Conservation (phyloP, 345 rosid genomes). For the Heritiera littoralis region DNA sequence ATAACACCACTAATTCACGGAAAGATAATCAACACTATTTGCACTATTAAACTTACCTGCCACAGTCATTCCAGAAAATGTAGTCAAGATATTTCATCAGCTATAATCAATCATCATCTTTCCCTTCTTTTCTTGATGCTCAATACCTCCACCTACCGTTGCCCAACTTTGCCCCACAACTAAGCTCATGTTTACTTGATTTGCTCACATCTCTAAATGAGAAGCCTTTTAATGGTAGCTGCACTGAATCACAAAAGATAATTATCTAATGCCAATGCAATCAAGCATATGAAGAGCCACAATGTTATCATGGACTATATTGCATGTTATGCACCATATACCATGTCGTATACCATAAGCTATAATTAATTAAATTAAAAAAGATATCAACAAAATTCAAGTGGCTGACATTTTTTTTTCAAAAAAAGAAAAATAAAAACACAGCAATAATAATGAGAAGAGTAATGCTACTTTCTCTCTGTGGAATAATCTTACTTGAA, state of each 20-base stretch:
- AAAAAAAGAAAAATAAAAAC: no score
- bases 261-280: neutral
- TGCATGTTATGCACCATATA: neutral
- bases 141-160: neutral
- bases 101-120: neutral
- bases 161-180: neutral
- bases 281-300: neutral
- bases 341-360: neutral
- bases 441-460: neutral
- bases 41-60: neutral
- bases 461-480: neutral
- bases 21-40: neutral
- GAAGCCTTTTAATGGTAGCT: neutral
- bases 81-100: neutral
- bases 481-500: conserved; percentile 2
- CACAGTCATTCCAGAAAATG: neutral
- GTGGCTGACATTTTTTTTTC: neutral
- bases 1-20: neutral
- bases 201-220: neutral
- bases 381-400: neutral
- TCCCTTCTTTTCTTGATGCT: neutral
- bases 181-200: neutral
- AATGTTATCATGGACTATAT: neutral
- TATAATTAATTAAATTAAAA: neutral
- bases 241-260: neutral